Conservation (phyloP, 2,329 filamentous ascomycete genomes). For the Talaromyces sp. region DNA sequence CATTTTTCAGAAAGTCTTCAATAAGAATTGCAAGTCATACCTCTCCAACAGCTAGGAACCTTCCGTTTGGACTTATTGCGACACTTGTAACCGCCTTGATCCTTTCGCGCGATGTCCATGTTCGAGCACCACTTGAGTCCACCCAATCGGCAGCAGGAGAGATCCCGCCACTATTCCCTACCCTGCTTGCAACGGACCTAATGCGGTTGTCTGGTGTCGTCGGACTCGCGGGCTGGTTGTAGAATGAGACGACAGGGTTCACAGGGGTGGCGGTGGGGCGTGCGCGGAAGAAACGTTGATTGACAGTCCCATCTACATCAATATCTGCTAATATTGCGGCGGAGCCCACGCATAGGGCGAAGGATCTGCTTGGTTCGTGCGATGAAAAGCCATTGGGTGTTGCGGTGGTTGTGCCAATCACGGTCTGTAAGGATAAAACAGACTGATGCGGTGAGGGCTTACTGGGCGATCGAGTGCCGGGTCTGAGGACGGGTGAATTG, state of each 20-base stretch:
- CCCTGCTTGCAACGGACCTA: slow-evolving; percentile 56
- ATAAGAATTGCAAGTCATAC: slow-evolving; percentile 35
- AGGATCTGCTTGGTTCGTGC: slow-evolving; percentile 64
- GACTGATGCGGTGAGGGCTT: slow-evolving; percentile 45
- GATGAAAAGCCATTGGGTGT: slow-evolving; percentile 84
- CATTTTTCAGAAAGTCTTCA: not conserved
- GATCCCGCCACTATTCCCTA: slow-evolving; percentile 45
- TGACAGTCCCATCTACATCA: slow-evolving; percentile 60
- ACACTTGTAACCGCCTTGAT: slow-evolving; percentile 94
- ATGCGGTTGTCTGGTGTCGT: slow-evolving; percentile 55
- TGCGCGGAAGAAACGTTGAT: slow-evolving; percentile 87
- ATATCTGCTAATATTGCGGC: slow-evolving; percentile 87
- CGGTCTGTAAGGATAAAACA: slow-evolving; percentile 69
- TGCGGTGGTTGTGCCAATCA: slow-evolving; percentile 85
- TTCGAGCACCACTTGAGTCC: slow-evolving; percentile 64
- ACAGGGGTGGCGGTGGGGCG: slow-evolving; percentile 67
- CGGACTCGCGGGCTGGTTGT: slow-evolving; percentile 55
- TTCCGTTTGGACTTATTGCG: slow-evolving; percentile 80
- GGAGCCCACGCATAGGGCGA: slow-evolving; percentile 89
- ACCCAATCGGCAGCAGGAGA: slow-evolving; percentile 51
- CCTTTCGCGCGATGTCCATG: slow-evolving; percentile 83
- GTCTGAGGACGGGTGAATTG: slow-evolving; percentile 66
- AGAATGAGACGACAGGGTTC: slow-evolving; percentile 56
- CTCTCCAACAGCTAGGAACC: slow-evolving; percentile 87
- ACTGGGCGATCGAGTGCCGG: slow-evolving; percentile 62